Evolutionary conservation across 169 alveolate species (phyloP).

Genomic region (Plasmodium gaboni): DNA sequence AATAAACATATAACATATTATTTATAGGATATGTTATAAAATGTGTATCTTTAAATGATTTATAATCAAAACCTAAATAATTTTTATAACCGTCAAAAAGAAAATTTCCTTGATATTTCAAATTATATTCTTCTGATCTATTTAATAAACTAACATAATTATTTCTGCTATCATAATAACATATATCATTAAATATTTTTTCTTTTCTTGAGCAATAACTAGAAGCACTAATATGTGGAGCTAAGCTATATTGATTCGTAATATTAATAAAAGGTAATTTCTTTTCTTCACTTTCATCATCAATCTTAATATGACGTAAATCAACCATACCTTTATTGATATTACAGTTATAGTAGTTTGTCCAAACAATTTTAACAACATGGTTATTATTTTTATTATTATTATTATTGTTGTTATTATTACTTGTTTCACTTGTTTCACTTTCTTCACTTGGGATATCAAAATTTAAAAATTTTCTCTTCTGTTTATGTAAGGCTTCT

Average conservation of each 20-base stretch:
- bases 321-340: conserved; percentile 59
- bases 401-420: too few species aligned
- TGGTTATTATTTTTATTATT: too few species aligned
- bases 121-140: conserved; percentile 19
- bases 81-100: conserved; percentile 47
- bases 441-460: not conserved
- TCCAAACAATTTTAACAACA: conserved; percentile 24
- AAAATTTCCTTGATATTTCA: conserved; percentile 16
- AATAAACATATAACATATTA: conserved; percentile 31
- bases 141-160: conserved; percentile 36
- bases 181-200: conserved; percentile 21
- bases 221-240: conserved; percentile 28
- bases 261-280: conserved; percentile 24
- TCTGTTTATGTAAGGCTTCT: conserved; percentile 9
- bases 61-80: conserved; percentile 64
- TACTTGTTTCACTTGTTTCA: not conserved
- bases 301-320: conserved; percentile 7
- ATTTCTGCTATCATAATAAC: conserved; percentile 31
- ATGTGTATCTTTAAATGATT: conserved; percentile 3
- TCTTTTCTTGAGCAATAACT: conserved; percentile 45
- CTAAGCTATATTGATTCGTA: conserved; percentile 15
- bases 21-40: conserved; percentile 45
- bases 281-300: not conserved
- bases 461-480: conserved; percentile 27
- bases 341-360: conserved; percentile 39